Evolutionary conservation across 345 rosid species (phyloP).

Genomic region (Pugionium cornutum): DNA sequence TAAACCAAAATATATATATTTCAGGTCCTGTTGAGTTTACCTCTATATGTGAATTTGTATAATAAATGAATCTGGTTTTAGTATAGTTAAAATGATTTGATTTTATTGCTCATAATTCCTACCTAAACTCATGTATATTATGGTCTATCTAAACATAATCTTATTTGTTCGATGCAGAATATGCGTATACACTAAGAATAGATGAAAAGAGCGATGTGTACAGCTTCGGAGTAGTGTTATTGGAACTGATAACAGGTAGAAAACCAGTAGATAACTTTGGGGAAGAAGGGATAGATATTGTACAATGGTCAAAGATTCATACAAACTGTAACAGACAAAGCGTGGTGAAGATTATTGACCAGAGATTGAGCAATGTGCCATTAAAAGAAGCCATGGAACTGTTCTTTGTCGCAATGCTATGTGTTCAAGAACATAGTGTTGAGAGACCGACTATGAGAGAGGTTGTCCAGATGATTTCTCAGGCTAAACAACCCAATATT

Average conservation of each 20-base stretch:
- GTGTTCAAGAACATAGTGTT: constrained; percentile 85
- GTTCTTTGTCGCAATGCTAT: constrained; percentile 82
- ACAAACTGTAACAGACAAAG: constrained; percentile 65
- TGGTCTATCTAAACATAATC: not conserved
- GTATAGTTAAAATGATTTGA: no score
- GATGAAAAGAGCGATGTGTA: constrained; percentile 95
- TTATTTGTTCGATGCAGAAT: constrained; percentile 53
- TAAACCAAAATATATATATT: no score
- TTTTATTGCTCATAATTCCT: no score
- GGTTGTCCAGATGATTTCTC: constrained; percentile 86
- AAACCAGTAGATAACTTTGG: constrained; percentile 84
- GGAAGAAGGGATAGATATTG: constrained; percentile 84
- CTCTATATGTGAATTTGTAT: no score
- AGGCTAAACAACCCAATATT: constrained; percentile 57
- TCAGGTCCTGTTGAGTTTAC: no score
- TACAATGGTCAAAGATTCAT: constrained; percentile 72
- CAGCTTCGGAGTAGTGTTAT: constrained; percentile 82
- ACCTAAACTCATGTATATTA: no score
- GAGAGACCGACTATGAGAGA: constrained; percentile 96
- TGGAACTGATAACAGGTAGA: constrained; percentile 75
- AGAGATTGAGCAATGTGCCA: constrained; percentile 55
- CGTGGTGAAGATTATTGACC: constrained; percentile 59
- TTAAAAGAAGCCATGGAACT: constrained; percentile 71
- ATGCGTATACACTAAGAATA: constrained; percentile 79
- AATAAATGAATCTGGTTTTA: no score